Conservation (phyloP, 2,329 filamentous ascomycete species). For the Cercospora sp. region DNA sequence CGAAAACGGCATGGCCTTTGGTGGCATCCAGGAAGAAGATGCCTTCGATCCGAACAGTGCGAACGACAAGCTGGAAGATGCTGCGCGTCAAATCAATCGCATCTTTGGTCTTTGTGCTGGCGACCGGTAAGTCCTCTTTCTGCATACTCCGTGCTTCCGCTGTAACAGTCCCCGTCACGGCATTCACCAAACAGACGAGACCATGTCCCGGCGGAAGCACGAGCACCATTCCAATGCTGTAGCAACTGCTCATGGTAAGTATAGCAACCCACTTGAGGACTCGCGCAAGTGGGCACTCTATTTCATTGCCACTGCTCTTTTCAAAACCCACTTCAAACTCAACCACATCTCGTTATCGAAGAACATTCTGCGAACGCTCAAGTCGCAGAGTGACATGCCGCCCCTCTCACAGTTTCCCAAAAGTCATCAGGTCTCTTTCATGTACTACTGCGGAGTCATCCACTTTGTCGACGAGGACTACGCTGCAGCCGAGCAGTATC, state of each 20-base stretch:
- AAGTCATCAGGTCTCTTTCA: conserved; percentile 90
- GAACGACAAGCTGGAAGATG: conserved; percentile 85
- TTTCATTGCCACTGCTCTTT: conserved; percentile 88
- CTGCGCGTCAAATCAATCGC: conserved; percentile 83
- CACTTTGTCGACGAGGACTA: conserved; percentile 95
- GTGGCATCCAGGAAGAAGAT: conserved; percentile 76
- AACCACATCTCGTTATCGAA: conserved; percentile 87
- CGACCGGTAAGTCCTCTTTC: conserved; percentile 67
- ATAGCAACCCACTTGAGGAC: conserved; percentile 76
- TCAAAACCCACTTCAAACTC: conserved; percentile 93
- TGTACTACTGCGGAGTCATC: conserved; percentile 94
- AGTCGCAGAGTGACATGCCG: conserved; percentile 74
- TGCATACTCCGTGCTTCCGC: not conserved
- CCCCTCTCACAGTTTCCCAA: conserved; percentile 76
- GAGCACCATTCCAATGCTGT: not conserved
- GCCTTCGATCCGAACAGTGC: conserved; percentile 73
- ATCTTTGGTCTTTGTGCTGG: conserved; percentile 89
- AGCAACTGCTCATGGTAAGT: conserved; percentile 30
- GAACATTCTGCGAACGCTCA: conserved; percentile 81
- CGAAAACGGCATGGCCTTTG: conserved; percentile 35
- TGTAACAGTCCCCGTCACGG: not conserved
- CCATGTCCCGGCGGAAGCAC: conserved; percentile 1
- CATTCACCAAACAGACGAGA: not conserved
- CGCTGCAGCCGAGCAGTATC: conserved; percentile 72
- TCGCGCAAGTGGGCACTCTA: conserved; percentile 99